phyloP scores from a whole-genome alignment of 495 filamentous ascomycete species.

The Alectoria sarmentosa region DNA sequence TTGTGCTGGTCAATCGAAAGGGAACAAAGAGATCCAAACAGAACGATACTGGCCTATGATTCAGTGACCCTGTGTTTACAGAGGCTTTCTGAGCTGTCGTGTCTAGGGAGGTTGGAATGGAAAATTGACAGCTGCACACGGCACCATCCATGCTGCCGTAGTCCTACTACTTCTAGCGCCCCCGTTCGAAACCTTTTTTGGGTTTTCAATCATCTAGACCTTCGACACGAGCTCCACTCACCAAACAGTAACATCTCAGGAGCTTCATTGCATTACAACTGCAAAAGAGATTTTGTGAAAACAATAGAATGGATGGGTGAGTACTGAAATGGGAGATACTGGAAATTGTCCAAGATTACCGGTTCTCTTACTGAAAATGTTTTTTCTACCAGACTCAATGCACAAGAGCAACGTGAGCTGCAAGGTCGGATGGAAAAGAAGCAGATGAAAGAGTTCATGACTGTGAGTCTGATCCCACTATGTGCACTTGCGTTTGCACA shows the following conservation, averaged over 20 bases:
- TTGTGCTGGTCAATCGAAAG: not conserved
- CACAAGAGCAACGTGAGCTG: conserved; percentile 84
- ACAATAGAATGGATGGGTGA: conserved; percentile 19
- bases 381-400: conserved; percentile 48
- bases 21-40: no score
- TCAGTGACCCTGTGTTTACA: not conserved
- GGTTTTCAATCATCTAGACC: not conserved
- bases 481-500: not conserved
- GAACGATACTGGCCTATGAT: not conserved
- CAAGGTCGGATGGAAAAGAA: conserved; percentile 86
- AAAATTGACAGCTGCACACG: conserved; percentile 6
- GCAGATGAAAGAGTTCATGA: conserved; percentile 98
- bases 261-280: not conserved
- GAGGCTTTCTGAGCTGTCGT: not conserved
- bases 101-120: not conserved
- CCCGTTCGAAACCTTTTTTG: not conserved
- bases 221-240: not conserved
- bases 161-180: conserved; percentile 1
- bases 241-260: conserved; percentile 2
- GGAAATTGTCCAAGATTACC: not conserved
- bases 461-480: conserved; percentile 48
- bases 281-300: not conserved
- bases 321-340: not conserved
- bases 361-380: conserved; percentile 1
- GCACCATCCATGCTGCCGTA: not conserved